phyloP scores from a whole-genome alignment of 1,284 basidiomycete genomes.

The Ceratobasidium theobromae region DNA sequence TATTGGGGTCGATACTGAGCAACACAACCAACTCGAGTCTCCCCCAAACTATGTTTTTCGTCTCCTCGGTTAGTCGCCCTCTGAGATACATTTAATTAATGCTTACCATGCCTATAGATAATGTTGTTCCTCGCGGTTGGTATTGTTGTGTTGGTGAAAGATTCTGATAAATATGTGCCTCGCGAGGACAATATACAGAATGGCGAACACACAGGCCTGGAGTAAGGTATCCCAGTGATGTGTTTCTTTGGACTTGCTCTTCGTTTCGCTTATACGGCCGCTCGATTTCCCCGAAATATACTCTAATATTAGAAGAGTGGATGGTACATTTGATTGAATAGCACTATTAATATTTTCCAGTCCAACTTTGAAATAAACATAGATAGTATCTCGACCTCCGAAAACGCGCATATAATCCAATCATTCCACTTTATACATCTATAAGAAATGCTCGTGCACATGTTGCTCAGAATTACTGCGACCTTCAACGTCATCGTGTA shows the following conservation, averaged over 20 bases:
- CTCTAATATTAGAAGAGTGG: too few relatives aligned
- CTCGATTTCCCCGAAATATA: too few relatives aligned
- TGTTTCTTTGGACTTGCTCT: background rate
- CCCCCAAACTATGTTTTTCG: slow-evolving; percentile 14
- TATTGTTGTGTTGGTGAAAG: background rate
- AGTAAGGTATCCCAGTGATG: background rate
- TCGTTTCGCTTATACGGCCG: too few relatives aligned
- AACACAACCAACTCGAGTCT: background rate
- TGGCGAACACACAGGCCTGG: background rate
- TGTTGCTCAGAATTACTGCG: too few relatives aligned
- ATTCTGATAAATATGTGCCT: slow-evolving; percentile 8
- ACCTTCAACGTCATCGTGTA: too few relatives aligned
- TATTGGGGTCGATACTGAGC: slow-evolving; percentile 9
- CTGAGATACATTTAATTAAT: background rate
- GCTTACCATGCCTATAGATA: background rate
- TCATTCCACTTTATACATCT: too few relatives aligned
- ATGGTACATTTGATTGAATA: too few relatives aligned
- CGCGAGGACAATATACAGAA: background rate
- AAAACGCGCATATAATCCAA: too few relatives aligned
- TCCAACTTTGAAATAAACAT: too few relatives aligned
- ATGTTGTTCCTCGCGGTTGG: slow-evolving; percentile 3
- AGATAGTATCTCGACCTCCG: too few relatives aligned
- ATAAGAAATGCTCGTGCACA: too few relatives aligned
- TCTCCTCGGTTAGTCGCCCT: background rate
- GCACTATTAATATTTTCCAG: too few relatives aligned